Evolutionary conservation across 495 filamentous ascomycete genomes (phyloP).

Genomic region (Talaromyces wortmannii): DNA sequence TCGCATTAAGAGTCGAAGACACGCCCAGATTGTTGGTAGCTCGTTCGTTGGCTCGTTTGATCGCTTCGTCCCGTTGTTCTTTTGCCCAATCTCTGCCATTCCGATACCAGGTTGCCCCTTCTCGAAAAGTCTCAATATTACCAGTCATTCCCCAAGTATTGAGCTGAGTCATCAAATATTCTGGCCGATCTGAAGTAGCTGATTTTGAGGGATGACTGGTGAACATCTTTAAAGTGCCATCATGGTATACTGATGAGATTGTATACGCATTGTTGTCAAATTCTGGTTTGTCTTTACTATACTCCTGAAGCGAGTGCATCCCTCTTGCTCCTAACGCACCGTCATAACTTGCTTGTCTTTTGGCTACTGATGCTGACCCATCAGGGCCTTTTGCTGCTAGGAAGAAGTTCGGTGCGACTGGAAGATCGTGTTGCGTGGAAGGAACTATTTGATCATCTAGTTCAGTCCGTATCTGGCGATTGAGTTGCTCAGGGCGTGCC

Average conservation of each 20-base stretch:
- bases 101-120: conserved; percentile 27
- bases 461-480: conserved; percentile 8
- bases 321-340: conserved; percentile 38
- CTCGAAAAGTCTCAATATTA: conserved; percentile 16
- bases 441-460: conserved; percentile 23
- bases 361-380: conserved; percentile 19
- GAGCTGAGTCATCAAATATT: conserved; percentile 33
- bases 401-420: conserved; percentile 25
- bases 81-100: conserved; percentile 27
- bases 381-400: conserved; percentile 24
- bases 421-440: conserved; percentile 20
- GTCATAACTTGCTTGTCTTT: conserved; percentile 29
- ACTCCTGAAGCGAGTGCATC: no score
- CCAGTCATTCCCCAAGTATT: conserved; percentile 17
- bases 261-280: no score
- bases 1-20: no score
- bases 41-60: conserved; percentile 15
- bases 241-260: no score
- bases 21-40: no score
- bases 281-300: no score
- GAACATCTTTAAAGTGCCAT: no score
- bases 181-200: no score
- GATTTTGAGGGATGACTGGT: no score
- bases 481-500: conserved; percentile 9
- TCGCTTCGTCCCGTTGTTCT: no score